Base-by-base conservation (phyloP, 1,139 yeast species). In the Hansenula anomala region DNA sequence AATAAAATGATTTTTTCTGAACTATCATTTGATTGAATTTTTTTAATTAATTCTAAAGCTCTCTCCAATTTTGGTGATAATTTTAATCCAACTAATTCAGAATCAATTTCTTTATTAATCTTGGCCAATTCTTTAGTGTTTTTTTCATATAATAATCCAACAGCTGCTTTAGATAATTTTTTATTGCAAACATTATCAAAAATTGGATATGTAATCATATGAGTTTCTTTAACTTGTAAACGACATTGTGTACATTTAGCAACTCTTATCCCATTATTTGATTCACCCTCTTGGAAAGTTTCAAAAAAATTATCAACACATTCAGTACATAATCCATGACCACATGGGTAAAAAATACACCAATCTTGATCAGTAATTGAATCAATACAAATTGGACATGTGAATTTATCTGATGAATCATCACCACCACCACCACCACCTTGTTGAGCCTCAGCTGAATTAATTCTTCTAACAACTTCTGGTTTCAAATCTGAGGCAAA, bases 1-100 rank as follows among this genome's bases (percentile, higher is more conserved):
- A 92, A 92, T 1, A 92, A 68, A 41, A 92, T 75, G 11, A 83
- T 63, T 54, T 85, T 84, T 43, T 83, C 92, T 30, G 65, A 73
- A 0, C 76, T 72, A 31, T 64, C 56, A 5, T 65, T 59, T 0
- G 41, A 43, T 33, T 66, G 56, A 16, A 83, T 73, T 4, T 67
- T 59, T 30, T 63, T 52, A 16, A 80, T 61, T 16, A 78, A 51
- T 18, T 69, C 68, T 30, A 78, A 47, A 31, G 78, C 69, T 47
- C 69, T 71, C 6, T 56, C 60, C 55, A 80, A 71, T 51, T 80
- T 80, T 2, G 81, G 77, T 3, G 85, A 79, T 6, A 69, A 61
- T 16, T 59, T 54, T 37, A 75, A 59, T 0, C 47, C 49, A 7
- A 41, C 42, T 24, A 45, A 47, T 26, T 58, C 56, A 6, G 55